phyloP scores from a whole-genome alignment of 768 basidiomycete species.

The Mycena olivaceomarginata region DNA sequence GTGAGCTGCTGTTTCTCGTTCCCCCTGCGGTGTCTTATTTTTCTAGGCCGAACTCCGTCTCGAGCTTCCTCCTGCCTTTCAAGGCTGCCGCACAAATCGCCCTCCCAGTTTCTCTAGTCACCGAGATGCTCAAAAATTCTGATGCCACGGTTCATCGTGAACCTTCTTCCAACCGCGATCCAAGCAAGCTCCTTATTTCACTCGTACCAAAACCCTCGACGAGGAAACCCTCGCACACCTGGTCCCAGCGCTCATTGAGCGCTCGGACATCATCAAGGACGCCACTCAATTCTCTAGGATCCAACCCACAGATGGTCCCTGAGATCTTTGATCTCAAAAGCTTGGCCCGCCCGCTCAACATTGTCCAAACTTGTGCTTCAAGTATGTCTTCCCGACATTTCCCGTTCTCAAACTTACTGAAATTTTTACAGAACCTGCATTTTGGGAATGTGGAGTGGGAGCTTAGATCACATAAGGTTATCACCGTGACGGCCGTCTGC shows the following conservation, averaged over 20 bases:
- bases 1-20: constrained; percentile 56
- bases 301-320: too few relatives aligned
- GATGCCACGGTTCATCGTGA: constrained; percentile 85
- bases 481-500: too few relatives aligned
- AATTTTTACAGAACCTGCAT: too few relatives aligned
- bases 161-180: constrained; percentile 77
- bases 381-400: too few relatives aligned
- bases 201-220: constrained; percentile 71
- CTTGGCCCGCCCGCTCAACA: too few relatives aligned
- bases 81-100: constrained; percentile 86
- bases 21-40: constrained; percentile 17
- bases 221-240: constrained; percentile 81
- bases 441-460: too few relatives aligned
- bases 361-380: too few relatives aligned
- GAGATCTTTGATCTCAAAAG: too few relatives aligned
- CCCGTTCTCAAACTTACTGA: too few relatives aligned
- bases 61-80: constrained; percentile 83
- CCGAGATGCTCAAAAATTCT: constrained; percentile 82
- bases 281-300: too few relatives aligned
- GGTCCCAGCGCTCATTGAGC: constrained; percentile 75
- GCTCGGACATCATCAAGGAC: constrained; percentile 65
- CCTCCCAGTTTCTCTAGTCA: constrained; percentile 83
- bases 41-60: constrained; percentile 74
- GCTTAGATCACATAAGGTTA: too few relatives aligned
- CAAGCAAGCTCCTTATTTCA: constrained; percentile 77